Percentiles rank a stretch among this genome's conserved stretches.
Conservation (phyloP, 192 early-diverging fungal genomes). For the Rhizoclosmatium globosum region DNA sequence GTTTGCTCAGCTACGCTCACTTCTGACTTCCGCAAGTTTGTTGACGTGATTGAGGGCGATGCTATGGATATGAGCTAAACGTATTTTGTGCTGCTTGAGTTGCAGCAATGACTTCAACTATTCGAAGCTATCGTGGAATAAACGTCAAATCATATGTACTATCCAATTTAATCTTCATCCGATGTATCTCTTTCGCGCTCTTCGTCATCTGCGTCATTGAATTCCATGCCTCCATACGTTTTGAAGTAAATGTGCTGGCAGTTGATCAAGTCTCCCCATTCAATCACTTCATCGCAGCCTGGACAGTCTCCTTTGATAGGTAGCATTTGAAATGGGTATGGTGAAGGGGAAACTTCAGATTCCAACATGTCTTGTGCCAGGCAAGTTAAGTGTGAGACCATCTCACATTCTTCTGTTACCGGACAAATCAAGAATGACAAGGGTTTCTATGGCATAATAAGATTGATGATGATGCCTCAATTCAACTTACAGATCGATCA, state of each 20-base stretch:
- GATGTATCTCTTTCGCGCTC: not conserved
- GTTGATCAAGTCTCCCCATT: conserved; percentile 54
- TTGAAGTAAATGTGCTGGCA: not conserved
- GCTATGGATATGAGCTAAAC: conserved; percentile 63
- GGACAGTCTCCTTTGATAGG: conserved; percentile 53
- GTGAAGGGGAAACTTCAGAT: conserved; percentile 9
- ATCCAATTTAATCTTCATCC: not conserved
- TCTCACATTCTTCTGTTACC: conserved; percentile 19
- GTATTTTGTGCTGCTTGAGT: not conserved
- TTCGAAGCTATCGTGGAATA: too few species aligned
- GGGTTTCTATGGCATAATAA: not conserved
- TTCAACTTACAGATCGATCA: not conserved
- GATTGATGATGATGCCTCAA: not conserved
- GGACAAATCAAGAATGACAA: conserved; percentile 30
- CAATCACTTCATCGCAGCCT: conserved; percentile 33
- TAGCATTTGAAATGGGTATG: conserved; percentile 35
- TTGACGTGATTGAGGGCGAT: conserved; percentile 70
- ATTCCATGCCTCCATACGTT: not conserved
- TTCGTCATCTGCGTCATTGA: not conserved
- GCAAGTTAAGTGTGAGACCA: conserved; percentile 49
- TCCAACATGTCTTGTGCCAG: conserved; percentile 47
- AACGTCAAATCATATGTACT: too few species aligned
- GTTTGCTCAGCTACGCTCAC: conserved; percentile 61
- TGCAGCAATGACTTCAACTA: too few species aligned
- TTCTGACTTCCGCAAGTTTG: conserved; percentile 58